phyloP scores from a whole-genome alignment of 1,284 basidiomycete species.

The Irpex rosettiformis region DNA sequence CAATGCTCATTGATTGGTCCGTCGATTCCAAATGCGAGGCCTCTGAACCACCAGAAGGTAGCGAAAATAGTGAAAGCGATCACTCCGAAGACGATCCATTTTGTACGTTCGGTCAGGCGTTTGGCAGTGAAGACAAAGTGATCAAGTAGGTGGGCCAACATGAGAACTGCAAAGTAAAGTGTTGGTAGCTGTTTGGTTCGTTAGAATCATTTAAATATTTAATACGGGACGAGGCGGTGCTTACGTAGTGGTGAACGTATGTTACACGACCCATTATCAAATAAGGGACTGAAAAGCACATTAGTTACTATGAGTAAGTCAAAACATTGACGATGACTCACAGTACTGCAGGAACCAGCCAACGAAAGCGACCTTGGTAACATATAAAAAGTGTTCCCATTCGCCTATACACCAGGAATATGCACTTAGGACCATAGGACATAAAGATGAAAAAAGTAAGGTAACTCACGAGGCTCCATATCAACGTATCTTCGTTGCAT shows the following conservation, averaged over 20 bases:
- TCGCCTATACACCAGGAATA: constrained; percentile 45
- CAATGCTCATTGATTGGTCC: constrained; percentile 79
- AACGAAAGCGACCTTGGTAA: constrained; percentile 85
- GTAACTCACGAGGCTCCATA: constrained; percentile 74
- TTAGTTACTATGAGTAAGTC: not conserved
- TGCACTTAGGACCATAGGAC: not conserved
- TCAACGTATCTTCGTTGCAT: constrained; percentile 88
- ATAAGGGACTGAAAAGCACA: constrained; percentile 71
- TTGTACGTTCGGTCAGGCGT: constrained; percentile 58
- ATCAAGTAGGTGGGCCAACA: constrained; percentile 88
- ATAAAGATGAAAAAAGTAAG: not conserved
- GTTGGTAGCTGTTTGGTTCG: constrained; percentile 71
- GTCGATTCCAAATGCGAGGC: constrained; percentile 84
- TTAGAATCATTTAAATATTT: not conserved
- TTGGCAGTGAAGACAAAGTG: constrained; percentile 85
- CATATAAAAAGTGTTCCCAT: constrained; percentile 95
- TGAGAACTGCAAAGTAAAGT: constrained; percentile 92
- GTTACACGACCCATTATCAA: constrained; percentile 95
- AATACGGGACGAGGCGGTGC: constrained; percentile 21
- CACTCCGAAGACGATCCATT: constrained; percentile 70
- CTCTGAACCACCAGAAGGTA: constrained; percentile 94
- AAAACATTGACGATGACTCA: constrained; percentile 36
- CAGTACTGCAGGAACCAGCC: constrained; percentile 94
- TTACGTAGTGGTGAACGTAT: constrained; percentile 85
- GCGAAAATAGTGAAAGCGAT: constrained; percentile 60